Evolutionary conservation across 2,329 filamentous ascomycete genomes (phyloP), one percentile per base, ranked within the genome.

Genomic region (Cladorrhinum sp.): DNA sequence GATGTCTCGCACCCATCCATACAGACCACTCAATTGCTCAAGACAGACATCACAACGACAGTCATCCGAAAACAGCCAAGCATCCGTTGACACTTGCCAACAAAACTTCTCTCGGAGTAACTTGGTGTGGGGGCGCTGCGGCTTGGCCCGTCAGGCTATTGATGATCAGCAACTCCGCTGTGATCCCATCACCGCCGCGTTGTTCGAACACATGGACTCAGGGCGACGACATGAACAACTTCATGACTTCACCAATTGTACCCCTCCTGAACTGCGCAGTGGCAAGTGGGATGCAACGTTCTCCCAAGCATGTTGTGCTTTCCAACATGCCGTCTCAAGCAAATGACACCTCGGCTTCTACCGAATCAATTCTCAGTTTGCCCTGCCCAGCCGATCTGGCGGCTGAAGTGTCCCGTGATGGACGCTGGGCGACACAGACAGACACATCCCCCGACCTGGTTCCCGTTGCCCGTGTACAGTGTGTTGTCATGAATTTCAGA

Each of bases 291-390:
- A 50, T 39, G 46, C 56, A 64, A 61, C 64, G 56, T 56, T 53
- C 56, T 50, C 52, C 26, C 55, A 58, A 20, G 18, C 58, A 59
- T 57, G 39, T 56, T 50, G 36, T 48, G 46, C 53, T 24, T 42
- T 57, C 42, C 60, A 63, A 39, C 56, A 54, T 59, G 60, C 56
- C 53, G 49, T 64, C 52, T 54, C 63, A 26, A 60, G 26, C 24
- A 50, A 52, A 58, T 62, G 62, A 24, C 58, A 59, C 57, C 57
- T 67, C 66, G 66, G 66, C 57, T 64, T 64, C 61, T 64, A 36
- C 62, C 66, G 64, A 67, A 67, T 67, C 65, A 63, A 57, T 54
- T 61, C 55, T 53, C 33, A 20, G 52, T 21, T 8, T 46, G 46
- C 39, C 18, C 4, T 33, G 23, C 3, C 26, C 30, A 24, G 20